These are phyloP conservation scores for Mycena rosella DNA, from an alignment of 768 basidiomycete species.

Conservation along the genomic window DNA sequence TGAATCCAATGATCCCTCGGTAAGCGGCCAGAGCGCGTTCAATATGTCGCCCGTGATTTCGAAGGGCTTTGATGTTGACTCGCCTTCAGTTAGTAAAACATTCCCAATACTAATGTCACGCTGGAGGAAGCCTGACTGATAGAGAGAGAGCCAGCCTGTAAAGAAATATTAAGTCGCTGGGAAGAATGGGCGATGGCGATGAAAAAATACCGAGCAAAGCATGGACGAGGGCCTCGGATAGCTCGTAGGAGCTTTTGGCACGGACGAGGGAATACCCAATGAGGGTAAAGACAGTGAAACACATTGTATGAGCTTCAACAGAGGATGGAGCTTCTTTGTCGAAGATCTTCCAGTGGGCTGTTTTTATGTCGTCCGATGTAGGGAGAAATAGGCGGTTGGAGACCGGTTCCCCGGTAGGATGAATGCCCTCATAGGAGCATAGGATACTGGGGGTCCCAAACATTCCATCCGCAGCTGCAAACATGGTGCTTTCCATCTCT, in stretches of 20 bases:
- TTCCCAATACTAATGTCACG: constrained; percentile 34
- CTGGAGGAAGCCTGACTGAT: constrained; percentile 23
- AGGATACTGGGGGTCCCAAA: constrained; percentile 9
- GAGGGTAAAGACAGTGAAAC: background rate
- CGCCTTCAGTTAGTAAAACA: constrained; percentile 18
- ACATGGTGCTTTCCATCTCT: constrained; percentile 4
- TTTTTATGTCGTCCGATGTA: background rate
- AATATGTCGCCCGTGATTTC: background rate
- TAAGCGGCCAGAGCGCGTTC: background rate
- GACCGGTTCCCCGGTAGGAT: constrained; percentile 9
- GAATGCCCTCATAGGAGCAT: constrained; percentile 8
- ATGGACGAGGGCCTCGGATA: constrained; percentile 21
- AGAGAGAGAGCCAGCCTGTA: constrained; percentile 26
- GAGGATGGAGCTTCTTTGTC: too few relatives aligned
- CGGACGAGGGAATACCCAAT: background rate
- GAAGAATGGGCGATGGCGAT: background rate
- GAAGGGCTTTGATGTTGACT: background rate
- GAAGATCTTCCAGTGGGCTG: background rate
- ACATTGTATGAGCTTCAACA: too few relatives aligned
- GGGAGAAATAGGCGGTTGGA: constrained; percentile 12
- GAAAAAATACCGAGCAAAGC: constrained; percentile 23
- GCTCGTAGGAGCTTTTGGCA: constrained; percentile 5
- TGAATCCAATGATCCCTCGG: background rate
- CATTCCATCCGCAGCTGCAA: background rate
- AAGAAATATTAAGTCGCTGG: background rate